Evolutionary conservation across 2,329 filamentous ascomycete genomes (phyloP), one percentile per base, ranked within the genome.

Genomic region (Xylariaceae sp.): DNA sequence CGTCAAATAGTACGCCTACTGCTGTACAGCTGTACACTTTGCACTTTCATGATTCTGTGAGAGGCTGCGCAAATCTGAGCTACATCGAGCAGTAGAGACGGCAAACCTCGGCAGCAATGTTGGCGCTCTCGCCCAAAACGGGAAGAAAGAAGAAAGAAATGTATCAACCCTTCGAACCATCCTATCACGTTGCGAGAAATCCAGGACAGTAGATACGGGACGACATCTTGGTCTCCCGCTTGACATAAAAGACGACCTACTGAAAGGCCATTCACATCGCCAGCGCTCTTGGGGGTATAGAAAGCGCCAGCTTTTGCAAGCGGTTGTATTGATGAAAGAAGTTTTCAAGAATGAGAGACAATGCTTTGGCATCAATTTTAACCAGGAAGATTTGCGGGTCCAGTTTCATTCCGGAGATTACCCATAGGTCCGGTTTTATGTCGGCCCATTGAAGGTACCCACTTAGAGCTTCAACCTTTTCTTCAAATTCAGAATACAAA

Each of bases 161-260:
- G 81, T 86, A 76, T 79, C 81, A 75, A 80, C 79, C 79, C 80
- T 82, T 85, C 83, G 83, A 88, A 83, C 83, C 72, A 80, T 83
- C 80, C 80, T 78, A 76, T 86, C 83, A 87, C 71, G 71, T 69
- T 46, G 43, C 62, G 65, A 66, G 65, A 81, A n/a, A 76, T 88
- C 83, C 74, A 85, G 81, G 81, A 83, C 80, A 85, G 83, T 81
- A 88, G 83, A 88, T 88, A 88, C 83, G 81, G 81, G 81, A 78
- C 72, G 82, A 76, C 63, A 35, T 36, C 51, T 61, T 48, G 35
- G 47, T 60, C 59, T 60, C 42, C 59, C 55, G 58, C 61, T 53
- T 53, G 34, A 57, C 46, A 38, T 50, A 52, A 38, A 30, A 45
- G 59, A 52, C 36, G 49, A 46, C 52, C 51, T 56, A 58, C 47